Base-by-base conservation (phyloP, 495 filamentous ascomycete species). In the Annulohypoxylon moriforme region DNA sequence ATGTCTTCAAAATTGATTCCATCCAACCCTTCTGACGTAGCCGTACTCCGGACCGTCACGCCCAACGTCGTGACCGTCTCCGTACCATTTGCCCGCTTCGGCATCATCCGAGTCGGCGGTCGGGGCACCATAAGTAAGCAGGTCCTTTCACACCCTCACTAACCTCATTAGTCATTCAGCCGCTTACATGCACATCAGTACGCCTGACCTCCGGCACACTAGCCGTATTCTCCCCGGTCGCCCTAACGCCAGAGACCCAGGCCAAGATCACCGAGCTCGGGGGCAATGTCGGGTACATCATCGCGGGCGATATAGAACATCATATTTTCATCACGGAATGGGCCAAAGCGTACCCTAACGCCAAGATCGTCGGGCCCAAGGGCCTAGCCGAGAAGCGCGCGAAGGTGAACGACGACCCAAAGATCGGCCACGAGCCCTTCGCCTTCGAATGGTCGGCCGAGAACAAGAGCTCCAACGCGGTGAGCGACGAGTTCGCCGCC, bases 211-310 rank as follows among this genome's bases (percentile, higher is more conserved):
- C 89, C 8, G 93, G 93, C 58, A 82, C 86, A 36, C 86, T 99
- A 50, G 94, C 93, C 62, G 91, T 99, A 71, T 97, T 98, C 86
- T 97, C 94, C 3, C 96, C 96, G 29, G 90, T 94, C 27, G 89
- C 87, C 14, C 87, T 97, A 27, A 97, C 94, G 0, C 84, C 89
- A 2, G 90, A 93, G 65, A 90, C 94, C n/a, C 87, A 86, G 65
- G 81, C 86, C 56, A 91, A 88, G 44, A 82, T 97, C 40, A 73
- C 84, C 29, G 79, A 82, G n/a, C 81, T 94, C 22, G 93, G 93
- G 60, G 86, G 87, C 44, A 83, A 89, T 24, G 89, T 99, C 50
- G 85, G 84, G 52, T 98, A 98, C 84, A 88, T 98, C 66, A 86
- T 94, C 10, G 94, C 95, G 4, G 86, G 89, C 18, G 96, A 98